These are phyloP conservation scores for Ceriops tagal DNA, from an alignment of 345 rosid genomes.

Conservation along the genomic window DNA sequence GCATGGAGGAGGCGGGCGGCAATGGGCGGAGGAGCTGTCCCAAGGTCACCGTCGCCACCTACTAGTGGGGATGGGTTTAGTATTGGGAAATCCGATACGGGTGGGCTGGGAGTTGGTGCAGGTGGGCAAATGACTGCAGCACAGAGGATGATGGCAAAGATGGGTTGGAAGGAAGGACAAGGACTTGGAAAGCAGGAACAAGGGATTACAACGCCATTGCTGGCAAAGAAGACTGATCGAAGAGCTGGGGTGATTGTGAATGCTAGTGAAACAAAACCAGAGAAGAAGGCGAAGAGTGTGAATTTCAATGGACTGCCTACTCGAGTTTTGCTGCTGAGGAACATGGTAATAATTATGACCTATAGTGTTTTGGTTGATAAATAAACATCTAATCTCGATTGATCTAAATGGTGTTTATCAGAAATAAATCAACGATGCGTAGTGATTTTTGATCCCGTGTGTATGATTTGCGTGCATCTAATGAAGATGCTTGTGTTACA, in stretches of 20 bases:
- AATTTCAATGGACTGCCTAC: conserved; percentile 82
- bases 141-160: conserved; percentile 99
- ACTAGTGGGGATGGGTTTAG: conserved; percentile 55
- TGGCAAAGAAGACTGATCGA: conserved; percentile 96
- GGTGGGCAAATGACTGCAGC: conserved; percentile 99
- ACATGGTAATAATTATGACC: conserved; percentile 54
- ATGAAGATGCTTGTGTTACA: too few species aligned
- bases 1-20: conserved; percentile 97
- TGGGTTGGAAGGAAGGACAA: conserved; percentile 99
- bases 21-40: conserved; percentile 62
- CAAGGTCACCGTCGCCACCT: conserved; percentile 79
- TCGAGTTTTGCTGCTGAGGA: conserved; percentile 74
- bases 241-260: conserved; percentile 98
- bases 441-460: too few species aligned
- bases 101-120: conserved; percentile 87
- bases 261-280: conserved; percentile 68
- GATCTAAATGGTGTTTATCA: too few species aligned
- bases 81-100: conserved; percentile 82
- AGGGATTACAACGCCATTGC: conserved; percentile 92
- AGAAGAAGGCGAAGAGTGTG: conserved; percentile 86
- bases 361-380: neutral
- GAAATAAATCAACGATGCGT: too few species aligned
- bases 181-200: conserved; percentile 96
- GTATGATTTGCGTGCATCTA: too few species aligned
- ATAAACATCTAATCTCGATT: neutral